Percentiles rank a stretch among this genome's conserved stretches.
These are phyloP conservation scores for Trichocomaceae sp. DNA, from an alignment of 2,329 filamentous ascomycete genomes.

Conservation along the genomic window DNA sequence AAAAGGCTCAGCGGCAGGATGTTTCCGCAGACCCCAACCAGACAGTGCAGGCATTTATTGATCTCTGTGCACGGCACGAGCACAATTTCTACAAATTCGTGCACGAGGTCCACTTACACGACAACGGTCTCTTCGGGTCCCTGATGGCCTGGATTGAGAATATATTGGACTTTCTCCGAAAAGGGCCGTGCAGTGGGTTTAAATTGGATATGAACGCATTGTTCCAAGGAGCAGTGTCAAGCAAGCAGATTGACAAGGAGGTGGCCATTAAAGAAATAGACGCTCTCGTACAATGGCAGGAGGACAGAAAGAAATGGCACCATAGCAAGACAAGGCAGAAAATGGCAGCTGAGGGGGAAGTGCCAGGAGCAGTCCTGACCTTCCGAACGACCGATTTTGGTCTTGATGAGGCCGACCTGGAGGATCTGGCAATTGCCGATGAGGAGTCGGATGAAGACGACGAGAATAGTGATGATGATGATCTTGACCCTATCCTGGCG, in stretches of 20 bases:
- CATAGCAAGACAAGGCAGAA: slow-evolving; percentile 96
- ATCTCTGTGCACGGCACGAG: slow-evolving; percentile 89
- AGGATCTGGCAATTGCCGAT: slow-evolving; percentile 77
- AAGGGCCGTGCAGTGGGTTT: slow-evolving; percentile 68
- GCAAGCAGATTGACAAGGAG: slow-evolving; percentile 61
- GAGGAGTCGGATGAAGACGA: slow-evolving; percentile 58
- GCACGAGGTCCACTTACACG: slow-evolving; percentile 93
- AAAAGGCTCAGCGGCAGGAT: slow-evolving; percentile 64
- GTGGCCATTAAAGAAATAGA: slow-evolving; percentile 76
- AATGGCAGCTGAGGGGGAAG: slow-evolving; percentile 77
- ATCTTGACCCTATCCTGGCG: slow-evolving; percentile 78
- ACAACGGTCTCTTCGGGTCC: slow-evolving; percentile 92
- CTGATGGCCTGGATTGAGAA: slow-evolving; percentile 97
- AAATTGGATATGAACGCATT: slow-evolving; percentile 92
- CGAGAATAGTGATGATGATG: slow-evolving; percentile 67
- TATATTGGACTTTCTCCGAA: slow-evolving; percentile 85
- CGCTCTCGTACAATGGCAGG: slow-evolving; percentile 83
- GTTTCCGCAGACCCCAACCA: slow-evolving; percentile 94
- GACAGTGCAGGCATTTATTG: slow-evolving; percentile 96
- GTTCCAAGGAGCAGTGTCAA: slow-evolving; percentile 70
- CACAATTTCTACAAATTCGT: slow-evolving; percentile 99
- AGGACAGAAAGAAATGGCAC: slow-evolving; percentile 95
- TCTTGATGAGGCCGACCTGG: slow-evolving; percentile 70
- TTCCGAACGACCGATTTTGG: slow-evolving; percentile 87
- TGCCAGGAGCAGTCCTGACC: slow-evolving; percentile 47